These are phyloP conservation scores for Xanthoparmelia taractica DNA, from an alignment of 495 filamentous ascomycete species.

Conservation along the genomic window DNA sequence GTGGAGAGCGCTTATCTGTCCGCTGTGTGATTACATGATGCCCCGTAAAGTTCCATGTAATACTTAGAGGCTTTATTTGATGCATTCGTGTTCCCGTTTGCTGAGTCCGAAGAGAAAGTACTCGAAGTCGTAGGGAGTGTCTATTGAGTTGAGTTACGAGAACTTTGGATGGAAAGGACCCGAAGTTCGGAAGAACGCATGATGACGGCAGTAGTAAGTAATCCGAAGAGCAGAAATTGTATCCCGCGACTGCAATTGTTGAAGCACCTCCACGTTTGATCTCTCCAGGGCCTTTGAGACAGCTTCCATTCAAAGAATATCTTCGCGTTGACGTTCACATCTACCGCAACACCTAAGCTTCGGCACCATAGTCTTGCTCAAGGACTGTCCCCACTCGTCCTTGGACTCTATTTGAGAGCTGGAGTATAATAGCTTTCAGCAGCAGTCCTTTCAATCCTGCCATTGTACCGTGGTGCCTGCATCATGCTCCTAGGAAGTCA, in stretches of 20 bases:
- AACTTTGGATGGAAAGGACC: neutral
- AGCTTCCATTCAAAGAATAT: neutral
- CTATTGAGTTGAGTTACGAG: neutral
- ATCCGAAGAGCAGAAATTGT: neutral
- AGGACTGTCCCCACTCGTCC: neutral
- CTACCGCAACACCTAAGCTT: neutral
- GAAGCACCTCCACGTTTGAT: neutral
- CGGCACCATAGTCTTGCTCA: neutral
- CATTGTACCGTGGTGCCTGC: neutral
- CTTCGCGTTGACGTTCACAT: neutral
- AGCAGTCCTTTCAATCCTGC: neutral
- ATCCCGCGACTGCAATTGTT: neutral
- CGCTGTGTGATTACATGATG: neutral
- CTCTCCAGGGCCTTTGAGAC: neutral
- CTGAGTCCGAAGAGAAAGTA: neutral
- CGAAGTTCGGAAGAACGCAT: neutral
- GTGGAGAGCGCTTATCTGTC: neutral
- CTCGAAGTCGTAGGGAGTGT: neutral
- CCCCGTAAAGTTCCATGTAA: neutral
- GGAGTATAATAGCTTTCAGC: neutral
- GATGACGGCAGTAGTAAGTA: neutral
- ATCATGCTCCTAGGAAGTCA: neutral
- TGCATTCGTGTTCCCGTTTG: neutral
- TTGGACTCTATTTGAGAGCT: too few species aligned
- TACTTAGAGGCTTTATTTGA: neutral